Conservation (phyloP, 2,329 filamentous ascomycete genomes). For the Tolypocladium ophioglossoides region DNA sequence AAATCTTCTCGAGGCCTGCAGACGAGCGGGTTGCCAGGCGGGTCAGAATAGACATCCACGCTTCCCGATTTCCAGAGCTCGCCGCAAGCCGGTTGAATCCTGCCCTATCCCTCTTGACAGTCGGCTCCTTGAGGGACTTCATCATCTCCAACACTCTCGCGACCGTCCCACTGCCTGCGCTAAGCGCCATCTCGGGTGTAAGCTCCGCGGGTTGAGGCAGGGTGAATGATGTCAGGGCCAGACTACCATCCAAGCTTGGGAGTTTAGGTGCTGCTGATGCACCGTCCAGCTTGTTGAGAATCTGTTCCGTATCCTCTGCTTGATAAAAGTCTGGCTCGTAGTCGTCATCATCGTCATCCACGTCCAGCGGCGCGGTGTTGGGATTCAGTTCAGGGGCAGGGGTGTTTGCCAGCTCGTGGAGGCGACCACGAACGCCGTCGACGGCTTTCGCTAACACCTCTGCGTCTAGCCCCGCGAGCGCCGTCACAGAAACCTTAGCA, state of each 20-base stretch:
- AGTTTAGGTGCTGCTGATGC: conserved; percentile 40
- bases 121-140: conserved; percentile 57
- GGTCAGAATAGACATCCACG: conserved; percentile 82
- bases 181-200: conserved; percentile 59
- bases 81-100: conserved; percentile 80
- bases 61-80: conserved; percentile 73
- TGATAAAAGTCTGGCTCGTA: conserved; percentile 83
- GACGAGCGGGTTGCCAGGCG: conserved; percentile 73
- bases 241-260: conserved; percentile 23
- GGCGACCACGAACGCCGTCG: conserved; percentile 46
- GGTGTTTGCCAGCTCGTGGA: conserved; percentile 32
- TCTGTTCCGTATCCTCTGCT: conserved; percentile 67
- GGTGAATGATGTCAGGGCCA: conserved; percentile 68
- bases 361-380: conserved; percentile 49
- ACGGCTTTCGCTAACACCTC: conserved; percentile 62
- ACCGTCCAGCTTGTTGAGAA: conserved; percentile 65
- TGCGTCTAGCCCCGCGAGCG: conserved; percentile 62
- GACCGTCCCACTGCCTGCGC: conserved; percentile 64
- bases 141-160: conserved; percentile 71
- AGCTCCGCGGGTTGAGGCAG: conserved; percentile 68
- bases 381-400: conserved; percentile 40
- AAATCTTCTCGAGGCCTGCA: conserved; percentile 53
- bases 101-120: conserved; percentile 49
- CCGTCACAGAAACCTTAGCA: conserved; percentile 69
- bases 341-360: conserved; percentile 73